phyloP scores from a whole-genome alignment of 768 basidiomycete genomes.

The Cystobasidium onofrii region DNA sequence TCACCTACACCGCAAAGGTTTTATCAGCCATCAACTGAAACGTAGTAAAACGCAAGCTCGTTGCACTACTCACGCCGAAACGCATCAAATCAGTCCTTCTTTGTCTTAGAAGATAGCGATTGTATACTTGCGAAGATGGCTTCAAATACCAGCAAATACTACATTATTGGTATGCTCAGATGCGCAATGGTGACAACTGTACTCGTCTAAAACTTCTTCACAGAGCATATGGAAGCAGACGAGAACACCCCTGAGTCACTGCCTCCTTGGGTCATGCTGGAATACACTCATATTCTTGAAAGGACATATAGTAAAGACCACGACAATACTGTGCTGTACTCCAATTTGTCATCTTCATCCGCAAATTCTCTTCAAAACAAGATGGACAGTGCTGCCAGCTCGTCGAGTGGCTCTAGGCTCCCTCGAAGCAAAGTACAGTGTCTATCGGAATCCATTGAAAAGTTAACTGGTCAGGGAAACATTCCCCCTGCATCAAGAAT shows the following conservation, averaged over 20 bases:
- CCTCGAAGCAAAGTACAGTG: slow-evolving; percentile 3
- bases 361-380: slow-evolving; percentile 50
- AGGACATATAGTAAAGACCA: slow-evolving; percentile 44
- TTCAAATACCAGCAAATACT: neutral
- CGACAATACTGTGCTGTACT: slow-evolving; percentile 75
- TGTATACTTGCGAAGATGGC: neutral
- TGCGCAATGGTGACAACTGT: neutral
- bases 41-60: too few species aligned
- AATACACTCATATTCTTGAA: slow-evolving; percentile 52
- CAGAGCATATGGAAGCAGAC: slow-evolving; percentile 95
- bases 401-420: neutral
- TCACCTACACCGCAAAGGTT: too few species aligned
- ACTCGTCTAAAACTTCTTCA: neutral
- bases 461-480: slow-evolving; percentile 52
- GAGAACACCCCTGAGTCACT: slow-evolving; percentile 59
- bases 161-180: slow-evolving; percentile 2
- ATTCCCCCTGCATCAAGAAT: slow-evolving; percentile 54
- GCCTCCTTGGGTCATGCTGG: slow-evolving; percentile 75
- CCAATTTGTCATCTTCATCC: slow-evolving; percentile 71
- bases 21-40: too few species aligned
- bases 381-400: neutral
- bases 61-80: too few species aligned
- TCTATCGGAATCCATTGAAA: slow-evolving; percentile 46
- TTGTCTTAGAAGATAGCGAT: neutral
- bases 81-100: neutral